Percentiles rank a stretch among this genome's conserved stretches.
phyloP scores from a whole-genome alignment of 129 eudicot species.

The Deinandra increscens region DNA sequence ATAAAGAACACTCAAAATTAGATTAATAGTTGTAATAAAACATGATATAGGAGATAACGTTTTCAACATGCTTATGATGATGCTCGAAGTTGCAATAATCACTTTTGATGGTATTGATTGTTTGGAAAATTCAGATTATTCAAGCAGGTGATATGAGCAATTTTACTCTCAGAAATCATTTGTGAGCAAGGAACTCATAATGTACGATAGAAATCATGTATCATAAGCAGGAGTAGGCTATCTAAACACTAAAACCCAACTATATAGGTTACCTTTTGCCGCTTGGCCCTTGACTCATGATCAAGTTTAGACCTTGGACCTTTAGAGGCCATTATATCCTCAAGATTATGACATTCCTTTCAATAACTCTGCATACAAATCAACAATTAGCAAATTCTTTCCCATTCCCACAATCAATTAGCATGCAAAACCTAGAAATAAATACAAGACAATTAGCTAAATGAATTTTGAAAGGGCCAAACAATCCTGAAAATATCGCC shows the following conservation, averaged over 20 bases:
- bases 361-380: constrained; percentile 26
- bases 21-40: not conserved
- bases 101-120: not conserved
- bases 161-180: not conserved
- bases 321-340: constrained; percentile 81
- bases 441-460: not conserved
- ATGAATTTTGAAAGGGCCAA: too few relatives aligned
- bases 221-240: not conserved
- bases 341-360: constrained; percentile 38
- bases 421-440: not conserved
- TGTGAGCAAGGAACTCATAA: not conserved
- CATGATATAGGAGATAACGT: not conserved
- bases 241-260: not conserved
- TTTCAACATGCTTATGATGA: not conserved
- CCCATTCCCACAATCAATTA: not conserved
- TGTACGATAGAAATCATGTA: too few relatives aligned
- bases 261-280: constrained; percentile 64
- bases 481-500: constrained; percentile 3
- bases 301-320: constrained; percentile 90
- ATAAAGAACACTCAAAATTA: not conserved
- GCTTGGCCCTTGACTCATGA: constrained; percentile 70
- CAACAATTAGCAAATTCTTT: not conserved
- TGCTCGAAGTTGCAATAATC: not conserved
- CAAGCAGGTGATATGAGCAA: not conserved
- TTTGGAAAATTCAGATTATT: not conserved